Evolutionary conservation across 2,329 filamentous ascomycete genomes (phyloP).

Genomic region (Akanthomyces dipterigenus): DNA sequence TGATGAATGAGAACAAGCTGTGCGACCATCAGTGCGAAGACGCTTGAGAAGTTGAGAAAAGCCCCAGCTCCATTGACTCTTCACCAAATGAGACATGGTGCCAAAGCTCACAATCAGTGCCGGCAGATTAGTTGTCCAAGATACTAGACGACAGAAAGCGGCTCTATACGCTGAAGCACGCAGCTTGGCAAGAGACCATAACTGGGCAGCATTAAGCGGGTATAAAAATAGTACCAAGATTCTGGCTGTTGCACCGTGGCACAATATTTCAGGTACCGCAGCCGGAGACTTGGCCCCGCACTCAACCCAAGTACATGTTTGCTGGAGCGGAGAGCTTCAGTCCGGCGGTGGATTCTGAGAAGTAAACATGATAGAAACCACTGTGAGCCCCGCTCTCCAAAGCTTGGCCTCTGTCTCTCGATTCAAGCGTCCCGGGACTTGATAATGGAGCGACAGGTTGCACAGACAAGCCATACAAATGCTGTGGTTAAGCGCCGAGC

Average conservation of each 20-base stretch:
- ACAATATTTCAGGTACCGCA: background rate
- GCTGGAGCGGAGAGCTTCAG: background rate
- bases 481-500: slow-evolving; percentile 9
- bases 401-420: background rate
- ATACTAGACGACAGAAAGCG: background rate
- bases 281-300: background rate
- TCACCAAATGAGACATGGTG: background rate
- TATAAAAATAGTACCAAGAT: slow-evolving; percentile 9
- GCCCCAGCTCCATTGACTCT: background rate
- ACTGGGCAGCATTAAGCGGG: background rate
- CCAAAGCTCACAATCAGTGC: background rate
- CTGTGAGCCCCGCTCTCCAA: background rate
- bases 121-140: background rate
- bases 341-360: background rate
- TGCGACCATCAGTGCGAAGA: background rate
- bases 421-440: background rate
- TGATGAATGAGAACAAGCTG: background rate
- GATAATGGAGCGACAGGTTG: background rate
- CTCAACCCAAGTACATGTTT: background rate
- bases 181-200: background rate
- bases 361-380: background rate
- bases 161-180: background rate
- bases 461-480: background rate
- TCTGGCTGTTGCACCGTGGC: background rate
- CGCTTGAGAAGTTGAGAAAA: background rate